Evolutionary conservation across 2,329 filamentous ascomycete genomes (phyloP), one percentile per base, ranked within the genome.

Genomic region (Daldinia sp.): DNA sequence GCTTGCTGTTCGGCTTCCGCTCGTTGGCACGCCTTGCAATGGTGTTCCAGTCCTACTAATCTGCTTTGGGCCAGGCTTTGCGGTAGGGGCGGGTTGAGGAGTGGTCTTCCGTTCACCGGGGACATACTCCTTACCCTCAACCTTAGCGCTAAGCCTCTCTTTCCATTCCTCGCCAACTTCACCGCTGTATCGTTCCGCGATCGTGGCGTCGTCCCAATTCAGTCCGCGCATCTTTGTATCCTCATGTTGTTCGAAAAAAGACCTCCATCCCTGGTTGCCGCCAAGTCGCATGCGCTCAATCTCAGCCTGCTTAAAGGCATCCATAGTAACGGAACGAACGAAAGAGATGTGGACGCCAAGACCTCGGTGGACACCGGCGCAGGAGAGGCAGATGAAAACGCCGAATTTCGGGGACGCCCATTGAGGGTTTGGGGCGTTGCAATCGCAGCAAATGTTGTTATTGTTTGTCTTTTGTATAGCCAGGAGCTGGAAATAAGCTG

Each of bases 281-380:
- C 94, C 95, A 19, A 91, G 83, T 61, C 94, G 88, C 95, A 99
- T 98, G 70, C 94, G 90, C 78, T 92, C 90, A 73, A 98, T 94
- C 79, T 99, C 95, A 72, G 86, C 86, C 68, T 88, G 87, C 78
- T 99, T 99, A 83, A 99, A 98, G 59, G 93, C 93, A 81, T 99
- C 95, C 95, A 99, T 99, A 65, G 93, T 97, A 74, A 98, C 95
- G 73, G 91, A 95, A 63, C 95, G 91, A 68, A 99, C 94, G 80
- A 99, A 99, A 76, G 93, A 97, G 78, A 99, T 97, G 82, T 99
- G 95, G 32, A 99, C 95, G 64, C 95, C 95, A 27, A 99, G 87
- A 2, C 93, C 93, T 67, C 95, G 91, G 80, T 99, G 95, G 54
- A 95, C 92, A 71, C 95, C 95, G 30, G 94, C 94, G 82, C 95